Base-by-base conservation (phyloP, 768 basidiomycete species). In the Pleurotus cornucopiae region DNA sequence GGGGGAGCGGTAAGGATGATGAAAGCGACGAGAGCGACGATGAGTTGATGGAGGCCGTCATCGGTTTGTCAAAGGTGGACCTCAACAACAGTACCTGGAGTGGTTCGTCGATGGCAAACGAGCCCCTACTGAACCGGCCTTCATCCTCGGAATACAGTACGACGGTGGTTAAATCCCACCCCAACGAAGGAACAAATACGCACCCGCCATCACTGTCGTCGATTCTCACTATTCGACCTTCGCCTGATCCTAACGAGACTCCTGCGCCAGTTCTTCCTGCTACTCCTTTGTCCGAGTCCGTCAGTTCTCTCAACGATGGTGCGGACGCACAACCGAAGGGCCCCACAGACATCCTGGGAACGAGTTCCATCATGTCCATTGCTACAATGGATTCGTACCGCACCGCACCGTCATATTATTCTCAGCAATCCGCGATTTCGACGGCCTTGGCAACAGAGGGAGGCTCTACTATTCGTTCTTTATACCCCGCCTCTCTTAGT, bases 391-490 rank as follows among this genome's bases (percentile, higher is more conserved):
- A 85, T 61, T 79, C 86, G 1, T 88, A 85, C 67, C 81, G 82
- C 60, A 90, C 88, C 5, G 85, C 86, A 6, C 71, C 76, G 20
- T 68, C 76, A 1, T 71, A 72, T 3, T 55, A 45, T 41, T 55
- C 54, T 38, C 51, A 53, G 21, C 51, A 40, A 23, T 85, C 84
- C 2, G 74, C 76, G 38, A 69, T 79, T 34, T 80, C 79, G 11
- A 75, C 69, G 25, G 80, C 89, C 1, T 76, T 76, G 13, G 90
- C 90, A 4, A 92, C 89, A 0, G 86, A 89, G 61, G 90, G 88
- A 9, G 85, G 88, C 16, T 89, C 88, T 1, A 88, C 87, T 5
- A 78, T 87, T 47, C 74, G 75, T 37, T 73, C 80, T 2, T 61
- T 79, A 1, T 30, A 53, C 18, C 51, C 51, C 41, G 51, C 38